phyloP scores from a whole-genome alignment of 805 yeast genomes.

The Yarrowia osloensis region DNA sequence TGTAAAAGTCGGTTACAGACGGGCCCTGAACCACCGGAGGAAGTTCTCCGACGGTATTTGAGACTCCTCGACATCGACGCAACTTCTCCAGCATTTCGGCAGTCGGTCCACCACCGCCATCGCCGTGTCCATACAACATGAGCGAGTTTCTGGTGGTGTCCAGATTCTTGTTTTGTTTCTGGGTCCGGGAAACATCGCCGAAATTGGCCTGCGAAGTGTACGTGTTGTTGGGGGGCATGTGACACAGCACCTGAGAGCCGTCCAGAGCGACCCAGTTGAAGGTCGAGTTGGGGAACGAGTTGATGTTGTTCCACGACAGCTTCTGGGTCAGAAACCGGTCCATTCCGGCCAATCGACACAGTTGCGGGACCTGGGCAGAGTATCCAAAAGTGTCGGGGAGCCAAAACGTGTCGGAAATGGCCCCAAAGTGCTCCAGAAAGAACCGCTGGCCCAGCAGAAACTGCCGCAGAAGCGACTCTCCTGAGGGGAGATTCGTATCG shows the following conservation, averaged over 20 bases:
- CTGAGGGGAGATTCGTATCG: conserved; percentile 93
- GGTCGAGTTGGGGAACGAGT: conserved; percentile 83
- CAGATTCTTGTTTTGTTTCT: conserved; percentile 78
- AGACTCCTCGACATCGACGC: conserved; percentile 85
- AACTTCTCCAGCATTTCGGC: conserved; percentile 91
- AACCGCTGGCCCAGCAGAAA: conserved; percentile 88
- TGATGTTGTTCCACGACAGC: conserved; percentile 94
- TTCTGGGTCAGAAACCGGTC: conserved; percentile 88
- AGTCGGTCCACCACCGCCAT: conserved; percentile 98
- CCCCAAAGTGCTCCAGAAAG: conserved; percentile 76
- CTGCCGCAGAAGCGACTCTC: conserved; percentile 88
- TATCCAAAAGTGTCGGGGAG: conserved; percentile 97
- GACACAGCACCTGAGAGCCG: conserved; percentile 89
- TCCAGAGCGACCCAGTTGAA: conserved; percentile 96
- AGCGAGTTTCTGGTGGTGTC: conserved; percentile 79
- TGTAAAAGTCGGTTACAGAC: conserved; percentile 79
- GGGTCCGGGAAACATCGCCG: conserved; percentile 85
- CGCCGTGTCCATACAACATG: conserved; percentile 88
- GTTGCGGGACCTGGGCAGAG: conserved; percentile 91
- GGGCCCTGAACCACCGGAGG: conserved; percentile 81
- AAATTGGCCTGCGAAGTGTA: conserved; percentile 92
- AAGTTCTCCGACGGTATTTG: conserved; percentile 74
- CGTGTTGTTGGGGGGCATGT: conserved; percentile 97
- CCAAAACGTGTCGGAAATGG: conserved; percentile 80
- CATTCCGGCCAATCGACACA: conserved; percentile 84